Percentiles rank a stretch among this genome's conserved stretches.
Evolutionary conservation across 2,329 filamentous ascomycete species (phyloP).

Genomic region (Calonectria honghensis): DNA sequence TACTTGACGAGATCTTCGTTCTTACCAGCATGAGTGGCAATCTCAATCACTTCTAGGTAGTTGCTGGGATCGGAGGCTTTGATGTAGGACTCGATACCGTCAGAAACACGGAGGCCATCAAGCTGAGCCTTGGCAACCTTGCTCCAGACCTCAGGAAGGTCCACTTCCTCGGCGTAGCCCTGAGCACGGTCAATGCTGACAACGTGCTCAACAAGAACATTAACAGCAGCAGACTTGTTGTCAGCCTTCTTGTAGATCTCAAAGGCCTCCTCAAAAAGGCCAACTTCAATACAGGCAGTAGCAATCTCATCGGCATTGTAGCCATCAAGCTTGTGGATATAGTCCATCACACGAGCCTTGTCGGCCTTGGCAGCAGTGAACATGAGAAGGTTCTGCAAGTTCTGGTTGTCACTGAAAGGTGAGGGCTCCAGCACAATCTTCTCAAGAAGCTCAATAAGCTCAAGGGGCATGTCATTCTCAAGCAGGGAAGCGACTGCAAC

Average conservation of each 20-base stretch:
- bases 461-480: slow-evolving; percentile 90
- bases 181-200: slow-evolving; percentile 98
- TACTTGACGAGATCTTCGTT: slow-evolving; percentile 98
- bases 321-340: slow-evolving; percentile 92
- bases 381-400: slow-evolving; percentile 95
- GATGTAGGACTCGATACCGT: slow-evolving; percentile 98
- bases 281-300: slow-evolving; percentile 93
- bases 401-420: slow-evolving; percentile 97
- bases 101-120: slow-evolving; percentile 92
- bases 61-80: slow-evolving; percentile 95
- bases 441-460: slow-evolving; percentile 97
- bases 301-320: slow-evolving; percentile 97
- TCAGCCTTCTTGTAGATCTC: slow-evolving; percentile 99
- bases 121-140: slow-evolving; percentile 98
- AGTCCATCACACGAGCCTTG: slow-evolving; percentile 95
- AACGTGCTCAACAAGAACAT: slow-evolving; percentile 95
- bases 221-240: slow-evolving; percentile 89
- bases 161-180: slow-evolving; percentile 95
- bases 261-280: slow-evolving; percentile 96
- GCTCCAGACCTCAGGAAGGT: slow-evolving; percentile 97
- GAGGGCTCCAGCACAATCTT: slow-evolving; percentile 99
- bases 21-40: slow-evolving; percentile 95
- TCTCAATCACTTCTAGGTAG: slow-evolving; percentile 96
- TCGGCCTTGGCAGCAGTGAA: slow-evolving; percentile 98
- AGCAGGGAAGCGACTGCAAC: slow-evolving; percentile 96